Conservation (phyloP, 805 yeast genomes). For the Pichia eremophila region DNA sequence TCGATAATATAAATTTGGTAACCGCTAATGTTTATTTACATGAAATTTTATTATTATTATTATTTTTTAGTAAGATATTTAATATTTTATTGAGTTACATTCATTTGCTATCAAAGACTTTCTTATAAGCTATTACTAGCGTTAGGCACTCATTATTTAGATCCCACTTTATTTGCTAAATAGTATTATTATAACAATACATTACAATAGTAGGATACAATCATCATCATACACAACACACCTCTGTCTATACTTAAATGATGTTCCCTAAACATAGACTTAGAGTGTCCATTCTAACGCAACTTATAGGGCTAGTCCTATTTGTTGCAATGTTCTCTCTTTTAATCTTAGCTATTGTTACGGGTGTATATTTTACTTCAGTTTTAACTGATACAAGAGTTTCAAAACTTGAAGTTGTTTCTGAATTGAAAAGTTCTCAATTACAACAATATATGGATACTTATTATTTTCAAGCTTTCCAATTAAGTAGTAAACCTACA, state of each 20-base stretch:
- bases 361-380: slow-evolving; percentile 63
- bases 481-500: slow-evolving; percentile 53
- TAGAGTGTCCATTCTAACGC: slow-evolving; percentile 63
- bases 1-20: too few relatives aligned
- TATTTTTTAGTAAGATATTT: too few relatives aligned
- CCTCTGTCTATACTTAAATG: neutral
- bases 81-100: too few relatives aligned
- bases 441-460: slow-evolving; percentile 56
- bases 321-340: slow-evolving; percentile 62
- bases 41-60: too few relatives aligned
- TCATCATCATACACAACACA: too few relatives aligned
- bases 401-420: slow-evolving; percentile 66
- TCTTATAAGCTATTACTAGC: too few relatives aligned
- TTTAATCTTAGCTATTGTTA: slow-evolving; percentile 62
- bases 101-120: too few relatives aligned
- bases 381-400: slow-evolving; percentile 55
- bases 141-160: too few relatives aligned
- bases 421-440: slow-evolving; percentile 75
- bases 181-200: too few relatives aligned
- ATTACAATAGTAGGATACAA: too few relatives aligned
- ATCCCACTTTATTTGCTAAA: too few relatives aligned
- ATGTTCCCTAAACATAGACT: slow-evolving; percentile 17
- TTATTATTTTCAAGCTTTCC: slow-evolving; percentile 58
- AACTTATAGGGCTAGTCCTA: slow-evolving; percentile 62
- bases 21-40: too few relatives aligned